phyloP scores from a whole-genome alignment of 2,329 filamentous ascomycete species.

The Elsinoe ampelina region DNA sequence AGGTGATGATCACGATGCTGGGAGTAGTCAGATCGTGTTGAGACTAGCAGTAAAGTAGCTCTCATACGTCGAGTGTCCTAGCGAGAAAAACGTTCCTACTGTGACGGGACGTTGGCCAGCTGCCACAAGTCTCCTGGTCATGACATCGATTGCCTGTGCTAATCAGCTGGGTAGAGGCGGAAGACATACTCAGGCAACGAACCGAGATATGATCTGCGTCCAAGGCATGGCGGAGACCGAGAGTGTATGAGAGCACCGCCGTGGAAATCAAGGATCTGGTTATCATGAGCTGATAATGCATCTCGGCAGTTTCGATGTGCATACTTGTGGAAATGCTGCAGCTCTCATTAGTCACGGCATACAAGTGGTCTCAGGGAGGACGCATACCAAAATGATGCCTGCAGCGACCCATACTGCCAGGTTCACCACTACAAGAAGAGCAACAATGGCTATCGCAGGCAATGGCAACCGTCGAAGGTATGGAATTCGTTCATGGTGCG shows the following conservation, averaged over 20 bases:
- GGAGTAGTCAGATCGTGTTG: background rate
- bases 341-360: background rate
- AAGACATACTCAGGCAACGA: slow-evolving; percentile 15
- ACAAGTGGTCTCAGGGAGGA: background rate
- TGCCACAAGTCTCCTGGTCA: slow-evolving; percentile 82
- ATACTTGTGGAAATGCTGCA: slow-evolving; percentile 27
- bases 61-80: slow-evolving; percentile 71
- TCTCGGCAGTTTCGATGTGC: background rate
- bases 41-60: slow-evolving; percentile 5
- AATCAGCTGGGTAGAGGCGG: background rate
- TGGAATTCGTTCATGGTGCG: slow-evolving; percentile 44
- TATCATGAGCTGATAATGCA: slow-evolving; percentile 15
- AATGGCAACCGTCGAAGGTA: slow-evolving; percentile 49
- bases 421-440: slow-evolving; percentile 45
- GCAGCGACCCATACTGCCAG: slow-evolving; percentile 49
- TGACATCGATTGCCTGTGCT: slow-evolving; percentile 71
- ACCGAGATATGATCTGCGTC: slow-evolving; percentile 86
- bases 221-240: slow-evolving; percentile 87
- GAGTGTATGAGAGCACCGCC: slow-evolving; percentile 74
- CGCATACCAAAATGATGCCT: slow-evolving; percentile 46
- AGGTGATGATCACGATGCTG: slow-evolving; percentile 76
- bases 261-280: slow-evolving; percentile 59
- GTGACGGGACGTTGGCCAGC: slow-evolving; percentile 78
- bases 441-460: slow-evolving; percentile 48
- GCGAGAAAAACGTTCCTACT: slow-evolving; percentile 87